A percentile compares a stretch with the other conserved stretches of the same genome.
Evolutionary conservation across 306 rosid species (phyloP).

Genomic region (Castanea crenata): DNA sequence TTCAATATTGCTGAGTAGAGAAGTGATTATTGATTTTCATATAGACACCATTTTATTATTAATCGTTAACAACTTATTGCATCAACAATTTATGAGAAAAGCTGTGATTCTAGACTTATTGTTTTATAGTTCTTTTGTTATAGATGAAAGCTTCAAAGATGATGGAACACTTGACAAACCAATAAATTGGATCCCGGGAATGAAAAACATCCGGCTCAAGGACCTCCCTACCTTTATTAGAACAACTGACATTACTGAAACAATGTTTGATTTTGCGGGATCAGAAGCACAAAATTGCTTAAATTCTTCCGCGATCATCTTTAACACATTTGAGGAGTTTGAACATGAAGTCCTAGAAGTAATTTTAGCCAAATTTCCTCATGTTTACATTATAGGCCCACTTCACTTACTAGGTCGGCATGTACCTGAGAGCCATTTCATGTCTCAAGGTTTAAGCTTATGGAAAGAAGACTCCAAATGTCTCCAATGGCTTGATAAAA

Average conservation of each 20-base stretch:
- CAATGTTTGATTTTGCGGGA: conserved; percentile 29
- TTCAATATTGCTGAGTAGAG: too few relatives aligned
- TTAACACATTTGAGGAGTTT: conserved; percentile 33
- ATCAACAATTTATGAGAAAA: too few relatives aligned
- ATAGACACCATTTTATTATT: too few relatives aligned
- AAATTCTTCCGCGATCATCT: conserved; percentile 24
- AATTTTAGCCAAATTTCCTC: conserved; percentile 24
- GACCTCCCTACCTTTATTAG: conserved; percentile 37
- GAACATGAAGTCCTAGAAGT: conserved; percentile 28
- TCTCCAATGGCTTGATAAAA: conserved; percentile 30
- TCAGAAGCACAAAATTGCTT: conserved; percentile 22
- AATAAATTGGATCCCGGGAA: conserved; percentile 26
- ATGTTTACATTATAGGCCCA: conserved; percentile 31
- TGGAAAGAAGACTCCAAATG: conserved; percentile 42
- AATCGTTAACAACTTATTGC: neutral
- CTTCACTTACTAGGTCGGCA: conserved; percentile 17
- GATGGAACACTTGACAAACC: conserved; percentile 25
- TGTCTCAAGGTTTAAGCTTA: conserved; percentile 22
- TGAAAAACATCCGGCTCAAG: conserved; percentile 29
- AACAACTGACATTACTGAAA: conserved; percentile 8
- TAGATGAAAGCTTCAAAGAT: conserved; percentile 23
- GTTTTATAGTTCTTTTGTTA: neutral
- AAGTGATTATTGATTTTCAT: too few relatives aligned
- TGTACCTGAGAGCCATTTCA: conserved; percentile 5
- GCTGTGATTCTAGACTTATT: too few relatives aligned